Evolutionary conservation across 208 protist species (phyloP), one percentile per base, ranked within the genome.

Genomic region (Acanthamoeba healyi): DNA sequence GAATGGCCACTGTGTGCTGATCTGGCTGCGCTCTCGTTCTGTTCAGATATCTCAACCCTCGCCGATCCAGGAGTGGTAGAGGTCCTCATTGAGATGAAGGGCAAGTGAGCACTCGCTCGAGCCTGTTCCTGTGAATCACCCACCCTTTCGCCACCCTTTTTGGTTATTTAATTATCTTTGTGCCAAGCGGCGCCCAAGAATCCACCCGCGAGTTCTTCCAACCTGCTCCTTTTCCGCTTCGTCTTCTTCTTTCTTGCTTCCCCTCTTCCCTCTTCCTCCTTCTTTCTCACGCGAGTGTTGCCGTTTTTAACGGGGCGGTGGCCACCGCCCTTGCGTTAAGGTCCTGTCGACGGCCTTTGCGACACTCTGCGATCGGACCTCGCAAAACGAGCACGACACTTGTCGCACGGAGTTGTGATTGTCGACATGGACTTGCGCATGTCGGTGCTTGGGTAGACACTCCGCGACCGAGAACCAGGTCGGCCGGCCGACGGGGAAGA

Each of bases 31-130:
- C 17, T 10, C 17, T 1, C 17, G 46, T 51, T 4, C 10, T 77
- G 34, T 2, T 6, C 72, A 81, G 72, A 81, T 26, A 81, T 49
- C 14, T 81, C 72, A 0, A 81, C 72, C 24, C 72, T 81, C 36
- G 72, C 72, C 22, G 72, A 81, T 81, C 72, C 72, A 12, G 40
- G 38, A 40, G 72, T 81, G 3, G 72, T 81, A 38, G 72, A 81
- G 22, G 24, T 81, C 22, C 72, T 81, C 72, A 81, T 81, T 26
- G 38, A 49, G 2, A 40, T 81, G 72, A 81, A 81, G 72, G 72
- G 72, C 72, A 81, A 81, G 40, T 81, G 36, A 81, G 40, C 63
- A 40, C n/a, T 19, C 44, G 7, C 7, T 65, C 10, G 3, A 29
- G 56, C 15, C 2, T 26, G 63, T 19, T 17, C n/a, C 26, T 40